Base-by-base conservation (phyloP, 371 early-diverging fungal genomes). In the Rhizopus microsporus region DNA sequence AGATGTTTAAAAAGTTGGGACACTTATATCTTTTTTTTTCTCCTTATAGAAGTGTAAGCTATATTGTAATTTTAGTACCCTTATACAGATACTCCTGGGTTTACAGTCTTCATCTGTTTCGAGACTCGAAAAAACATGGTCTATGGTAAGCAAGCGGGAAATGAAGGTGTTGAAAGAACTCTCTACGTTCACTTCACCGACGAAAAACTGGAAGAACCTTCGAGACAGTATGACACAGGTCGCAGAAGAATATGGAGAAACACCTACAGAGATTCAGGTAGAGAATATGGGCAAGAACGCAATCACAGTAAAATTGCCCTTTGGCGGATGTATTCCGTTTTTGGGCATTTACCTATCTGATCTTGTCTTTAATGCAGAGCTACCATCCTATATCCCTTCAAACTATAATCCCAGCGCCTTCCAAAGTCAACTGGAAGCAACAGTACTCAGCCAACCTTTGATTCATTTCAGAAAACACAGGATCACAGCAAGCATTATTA, bases 401-500 rank as follows among this genome's bases (percentile, higher is more conserved):
- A 46, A 62, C 13, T 68, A 70, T 7, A 60, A 65, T 17, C 60
- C 61, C 23, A 56, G 42, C 16, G 68, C 65, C 16, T 71, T 64
- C 32, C 51, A 65, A 13, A 60, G 54, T 23, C 55, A 67, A 6
- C 59, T 52, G 12, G 32, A 59, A 12, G 57, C 69, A 7, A 63
- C 65, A 0, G 46, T 74, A 7, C 57, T 75, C 9, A 62, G 60
- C 12, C 78, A 81, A 29, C 73, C 74, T 29, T 65, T 88, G 29
- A 78, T 88, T 30, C 84, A 88, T 51, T 80, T 85, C 54, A 78
- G 84, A 31, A 86, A 86, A 53, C 80, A 84, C 53, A 77, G 86
- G 5, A 84, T 80, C 15, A 82, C 79, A 7, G 87, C 88, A 3
- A 82, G 79, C 7, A 75, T 86, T 29, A 82, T 86, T 67, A 84